Conservation (phyloP, 140 eudicot genomes). For the Senecio squalidus region DNA sequence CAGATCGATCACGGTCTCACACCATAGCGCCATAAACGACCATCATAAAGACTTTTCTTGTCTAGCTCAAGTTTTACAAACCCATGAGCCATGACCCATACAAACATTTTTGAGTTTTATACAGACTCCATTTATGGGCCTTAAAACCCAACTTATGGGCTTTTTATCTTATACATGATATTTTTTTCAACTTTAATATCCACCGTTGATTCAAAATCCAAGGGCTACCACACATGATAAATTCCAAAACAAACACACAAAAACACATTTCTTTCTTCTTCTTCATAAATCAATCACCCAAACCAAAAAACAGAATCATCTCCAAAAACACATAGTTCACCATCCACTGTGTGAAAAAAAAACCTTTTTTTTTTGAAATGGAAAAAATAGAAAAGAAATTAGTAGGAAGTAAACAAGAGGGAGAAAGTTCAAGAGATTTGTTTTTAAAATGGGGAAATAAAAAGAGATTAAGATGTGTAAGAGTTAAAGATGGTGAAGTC, state of each 20-base stretch:
- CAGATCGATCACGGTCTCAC: too few relatives aligned
- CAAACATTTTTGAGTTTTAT: too few relatives aligned
- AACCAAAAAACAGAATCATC: background rate
- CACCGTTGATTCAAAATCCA: slow-evolving; percentile 28
- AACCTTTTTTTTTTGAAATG: too few relatives aligned
- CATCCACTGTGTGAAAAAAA: too few relatives aligned
- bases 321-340: background rate
- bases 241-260: slow-evolving; percentile 18
- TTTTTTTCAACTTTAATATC: too few relatives aligned
- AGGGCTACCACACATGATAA: slow-evolving; percentile 28
- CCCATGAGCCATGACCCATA: too few relatives aligned
- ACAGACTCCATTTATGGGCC: too few relatives aligned
- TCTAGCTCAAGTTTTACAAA: too few relatives aligned
- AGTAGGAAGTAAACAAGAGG: slow-evolving; percentile 19
- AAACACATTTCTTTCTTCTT: slow-evolving; percentile 12
- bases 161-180: too few relatives aligned
- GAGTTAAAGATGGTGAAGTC: slow-evolving; percentile 28
- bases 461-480: slow-evolving; percentile 48
- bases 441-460: slow-evolving; percentile 58
- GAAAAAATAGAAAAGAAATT: slow-evolving; percentile 33
- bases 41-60: too few relatives aligned
- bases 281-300: background rate
- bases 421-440: slow-evolving; percentile 35
- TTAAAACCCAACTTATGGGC: too few relatives aligned
- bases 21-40: too few relatives aligned